Base-by-base conservation (phyloP, 2,329 filamentous ascomycete genomes). In the Alternaria infectoria region DNA sequence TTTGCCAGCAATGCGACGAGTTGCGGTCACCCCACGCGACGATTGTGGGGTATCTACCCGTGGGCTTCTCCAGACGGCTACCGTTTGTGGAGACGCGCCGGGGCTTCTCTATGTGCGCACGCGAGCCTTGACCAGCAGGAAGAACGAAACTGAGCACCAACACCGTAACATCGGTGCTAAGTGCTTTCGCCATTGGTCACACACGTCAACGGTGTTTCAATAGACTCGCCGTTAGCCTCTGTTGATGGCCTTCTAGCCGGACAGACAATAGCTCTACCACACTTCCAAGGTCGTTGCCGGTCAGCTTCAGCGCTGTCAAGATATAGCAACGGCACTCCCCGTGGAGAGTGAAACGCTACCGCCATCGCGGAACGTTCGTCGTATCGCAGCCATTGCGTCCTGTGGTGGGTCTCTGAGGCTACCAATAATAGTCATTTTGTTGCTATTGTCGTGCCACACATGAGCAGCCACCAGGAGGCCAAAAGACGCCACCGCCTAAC, bases 11-110 rank as follows among this genome's bases (percentile, higher is more conserved):
- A 8, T 23, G 30, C 49, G 13, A 36, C 28, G 32, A 36, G 13
- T 21, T 51, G 28, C 12, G 21, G n/a, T 23, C 19, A 52, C 57
- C 28, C 57, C 57, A 59, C 23, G 25, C n/a, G 25, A 45, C 5
- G 4, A 19, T 45, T 44, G 36, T 46, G 57, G 57, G 36, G 57
- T 47, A 30, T n/a, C 30, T n/a, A 28, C 32, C 32, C 32, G 32
- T 36, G 8, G 32, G 15, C 57, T 26, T 45, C 36, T 30, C 45
- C 19, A 44, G 36, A 26, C 47, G 57, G 57, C 47, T 19, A 19
- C 46, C 57, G 32, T 59, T 54, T 59, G 36, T 52, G 57, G 47
- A 44, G 57, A 54, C 47, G 3, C 23, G 23, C 36, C 36, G 8
- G 15, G 36, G 23, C 1, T 2, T 19, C 12, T 25, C 21, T n/a